Evolutionary conservation across 371 early-diverging fungal species (phyloP).

Genomic region (Actinomucor elegans): DNA sequence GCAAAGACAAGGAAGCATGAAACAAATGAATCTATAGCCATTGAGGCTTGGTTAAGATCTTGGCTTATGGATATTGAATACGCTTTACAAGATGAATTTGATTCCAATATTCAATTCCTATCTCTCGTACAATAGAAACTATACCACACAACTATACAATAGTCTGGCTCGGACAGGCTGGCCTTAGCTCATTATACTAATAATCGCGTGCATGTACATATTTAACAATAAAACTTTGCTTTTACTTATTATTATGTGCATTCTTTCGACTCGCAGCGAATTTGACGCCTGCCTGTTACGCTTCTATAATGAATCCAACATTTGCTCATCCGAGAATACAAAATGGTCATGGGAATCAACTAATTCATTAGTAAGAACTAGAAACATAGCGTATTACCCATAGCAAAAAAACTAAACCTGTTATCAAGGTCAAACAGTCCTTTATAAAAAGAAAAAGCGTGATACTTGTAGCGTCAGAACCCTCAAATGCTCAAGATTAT

Average conservation of each 20-base stretch:
- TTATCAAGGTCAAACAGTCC: slow-evolving; percentile 8
- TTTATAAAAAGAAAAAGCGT: slow-evolving; percentile 1
- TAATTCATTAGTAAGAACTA: neutral
- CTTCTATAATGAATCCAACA: slow-evolving; percentile 9
- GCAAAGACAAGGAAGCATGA: slow-evolving; percentile 11
- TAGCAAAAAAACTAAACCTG: too few relatives aligned
- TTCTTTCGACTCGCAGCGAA: slow-evolving; percentile 6
- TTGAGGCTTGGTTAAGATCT: slow-evolving; percentile 18
- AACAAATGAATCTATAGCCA: slow-evolving; percentile 11
- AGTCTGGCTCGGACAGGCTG: too few relatives aligned
- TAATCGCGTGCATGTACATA: too few relatives aligned
- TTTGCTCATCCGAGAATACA: neutral
- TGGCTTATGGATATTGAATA: slow-evolving; percentile 21
- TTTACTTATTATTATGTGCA: neutral
- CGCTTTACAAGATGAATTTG: slow-evolving; percentile 10
- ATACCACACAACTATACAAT: too few relatives aligned
- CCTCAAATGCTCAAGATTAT: too few relatives aligned
- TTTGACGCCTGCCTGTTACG: slow-evolving; percentile 9
- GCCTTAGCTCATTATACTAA: too few relatives aligned
- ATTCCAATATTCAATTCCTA: neutral
- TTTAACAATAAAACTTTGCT: too few relatives aligned
- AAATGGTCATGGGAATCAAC: slow-evolving; percentile 9
- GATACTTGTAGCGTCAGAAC: neutral
- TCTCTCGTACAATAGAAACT: neutral
- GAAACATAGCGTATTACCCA: too few relatives aligned